These are phyloP conservation scores for Fusarium tjaetaba DNA, from an alignment of 2,329 filamentous ascomycete genomes.

Conservation along the genomic window DNA sequence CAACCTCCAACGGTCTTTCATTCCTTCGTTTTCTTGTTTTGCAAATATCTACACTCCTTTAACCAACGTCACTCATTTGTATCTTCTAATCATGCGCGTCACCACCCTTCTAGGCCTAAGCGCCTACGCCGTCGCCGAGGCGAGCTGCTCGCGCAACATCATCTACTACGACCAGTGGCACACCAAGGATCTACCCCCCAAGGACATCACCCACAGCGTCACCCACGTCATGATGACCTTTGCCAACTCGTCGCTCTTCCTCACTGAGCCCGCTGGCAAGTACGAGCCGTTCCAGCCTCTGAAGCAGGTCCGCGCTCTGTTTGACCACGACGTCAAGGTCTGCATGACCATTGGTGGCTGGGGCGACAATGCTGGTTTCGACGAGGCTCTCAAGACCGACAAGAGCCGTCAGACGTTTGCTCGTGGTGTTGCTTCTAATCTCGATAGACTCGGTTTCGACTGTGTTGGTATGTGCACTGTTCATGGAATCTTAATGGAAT, in stretches of 20 bases:
- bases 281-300: conserved; percentile 66
- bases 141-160: conserved; percentile 43
- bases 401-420: conserved; percentile 62
- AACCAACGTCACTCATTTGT: background rate
- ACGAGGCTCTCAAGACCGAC: conserved; percentile 58
- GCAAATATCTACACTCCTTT: background rate
- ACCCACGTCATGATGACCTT: conserved; percentile 67
- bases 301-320: conserved; percentile 61
- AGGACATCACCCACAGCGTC: conserved; percentile 54
- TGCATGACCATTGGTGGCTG: conserved; percentile 74
- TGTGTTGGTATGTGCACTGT: conserved; percentile 59
- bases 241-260: conserved; percentile 61
- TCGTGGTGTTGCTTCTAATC: conserved; percentile 64
- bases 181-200: conserved; percentile 48
- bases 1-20: background rate
- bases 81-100: background rate
- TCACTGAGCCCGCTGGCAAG: conserved; percentile 47
- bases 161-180: conserved; percentile 62
- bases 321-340: conserved; percentile 63
- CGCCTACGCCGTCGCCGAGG: background rate
- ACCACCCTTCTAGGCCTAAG: background rate
- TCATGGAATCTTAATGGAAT: fast-evolving
- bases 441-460: conserved; percentile 66
- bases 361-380: conserved; percentile 69
- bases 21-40: background rate